A percentile compares a stretch with the other conserved stretches of the same genome.
Evolutionary conservation across 2,329 filamentous ascomycete genomes (phyloP).

Genomic region (Aspergillus versicolor): DNA sequence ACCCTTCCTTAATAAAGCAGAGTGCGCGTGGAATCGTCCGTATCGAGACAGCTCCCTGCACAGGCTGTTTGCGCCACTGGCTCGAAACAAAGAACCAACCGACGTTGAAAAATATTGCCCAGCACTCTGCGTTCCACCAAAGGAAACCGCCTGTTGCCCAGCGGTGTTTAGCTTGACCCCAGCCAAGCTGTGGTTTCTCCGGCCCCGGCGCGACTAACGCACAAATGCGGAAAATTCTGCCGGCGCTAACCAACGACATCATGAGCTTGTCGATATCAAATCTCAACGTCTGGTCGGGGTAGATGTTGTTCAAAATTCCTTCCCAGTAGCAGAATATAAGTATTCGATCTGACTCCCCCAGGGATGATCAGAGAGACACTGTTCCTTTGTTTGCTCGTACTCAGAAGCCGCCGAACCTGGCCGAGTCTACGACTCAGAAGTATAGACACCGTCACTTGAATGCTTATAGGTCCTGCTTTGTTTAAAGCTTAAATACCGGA

Average conservation of each 20-base stretch:
- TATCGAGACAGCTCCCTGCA: background rate
- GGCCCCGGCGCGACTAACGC: slow-evolving; percentile 1
- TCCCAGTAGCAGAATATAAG: too few species aligned
- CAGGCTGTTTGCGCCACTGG: background rate
- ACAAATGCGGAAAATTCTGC: slow-evolving; percentile 18
- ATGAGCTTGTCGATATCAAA: background rate
- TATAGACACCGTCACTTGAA: background rate
- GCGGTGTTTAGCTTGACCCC: background rate
- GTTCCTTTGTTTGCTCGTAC: background rate
- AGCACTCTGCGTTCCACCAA: background rate
- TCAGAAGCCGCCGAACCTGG: background rate
- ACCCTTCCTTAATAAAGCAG: background rate
- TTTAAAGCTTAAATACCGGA: background rate
- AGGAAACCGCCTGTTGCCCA: background rate
- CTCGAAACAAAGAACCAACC: background rate
- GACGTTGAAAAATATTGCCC: background rate
- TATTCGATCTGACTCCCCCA: too few species aligned
- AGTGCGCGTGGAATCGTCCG: background rate
- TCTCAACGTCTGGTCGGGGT: background rate
- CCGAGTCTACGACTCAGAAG: background rate
- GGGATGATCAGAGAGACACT: too few species aligned
- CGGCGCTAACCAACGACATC: slow-evolving; percentile 11
- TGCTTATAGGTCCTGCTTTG: background rate
- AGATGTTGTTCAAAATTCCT: background rate
- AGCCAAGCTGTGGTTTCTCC: background rate